phyloP scores from a whole-genome alignment of 2,329 filamentous ascomycete genomes.

The Fusarium buxicola region DNA sequence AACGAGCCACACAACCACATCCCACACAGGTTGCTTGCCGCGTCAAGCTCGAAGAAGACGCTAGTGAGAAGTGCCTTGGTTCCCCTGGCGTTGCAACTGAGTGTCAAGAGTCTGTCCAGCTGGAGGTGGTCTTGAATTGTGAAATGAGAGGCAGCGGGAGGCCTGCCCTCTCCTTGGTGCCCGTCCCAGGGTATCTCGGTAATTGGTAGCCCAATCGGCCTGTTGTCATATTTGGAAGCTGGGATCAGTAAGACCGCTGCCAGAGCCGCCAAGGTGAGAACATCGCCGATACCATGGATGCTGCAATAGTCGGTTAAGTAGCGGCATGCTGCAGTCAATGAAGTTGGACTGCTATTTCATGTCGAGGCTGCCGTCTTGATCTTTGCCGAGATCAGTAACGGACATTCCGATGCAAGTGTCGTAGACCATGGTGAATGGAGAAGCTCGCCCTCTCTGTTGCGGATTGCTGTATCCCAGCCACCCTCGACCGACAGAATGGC shows the following conservation, averaged over 20 bases:
- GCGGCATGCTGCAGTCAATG: conserved; percentile 35
- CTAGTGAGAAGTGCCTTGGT: conserved; percentile 32
- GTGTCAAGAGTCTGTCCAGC: conserved; percentile 36
- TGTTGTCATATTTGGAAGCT: conserved; percentile 40
- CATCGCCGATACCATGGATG: conserved; percentile 37
- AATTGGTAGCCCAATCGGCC: conserved; percentile 23
- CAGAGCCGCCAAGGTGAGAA: conserved; percentile 45
- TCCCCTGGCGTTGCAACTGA: conserved; percentile 34
- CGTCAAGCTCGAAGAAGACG: conserved; percentile 36
- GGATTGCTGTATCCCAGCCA: conserved; percentile 43
- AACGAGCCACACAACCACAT: conserved; percentile 37
- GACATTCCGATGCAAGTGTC: conserved; percentile 1
- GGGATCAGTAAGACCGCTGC: conserved; percentile 46
- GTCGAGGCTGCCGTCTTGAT: not conserved
- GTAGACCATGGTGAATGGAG: conserved; percentile 32
- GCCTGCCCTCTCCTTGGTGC: not conserved
- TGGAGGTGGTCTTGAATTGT: not conserved
- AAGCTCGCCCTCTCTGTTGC: conserved; percentile 28
- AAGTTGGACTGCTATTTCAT: not conserved
- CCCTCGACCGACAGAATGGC: conserved; percentile 40
- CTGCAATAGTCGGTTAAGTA: conserved; percentile 46
- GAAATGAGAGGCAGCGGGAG: not conserved
- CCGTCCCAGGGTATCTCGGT: not conserved
- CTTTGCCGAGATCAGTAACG: conserved; percentile 7
- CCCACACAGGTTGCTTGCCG: conserved; percentile 35